Conservation (phyloP, 176 grass and related monocot species). For the Panicum miliaceum region DNA sequence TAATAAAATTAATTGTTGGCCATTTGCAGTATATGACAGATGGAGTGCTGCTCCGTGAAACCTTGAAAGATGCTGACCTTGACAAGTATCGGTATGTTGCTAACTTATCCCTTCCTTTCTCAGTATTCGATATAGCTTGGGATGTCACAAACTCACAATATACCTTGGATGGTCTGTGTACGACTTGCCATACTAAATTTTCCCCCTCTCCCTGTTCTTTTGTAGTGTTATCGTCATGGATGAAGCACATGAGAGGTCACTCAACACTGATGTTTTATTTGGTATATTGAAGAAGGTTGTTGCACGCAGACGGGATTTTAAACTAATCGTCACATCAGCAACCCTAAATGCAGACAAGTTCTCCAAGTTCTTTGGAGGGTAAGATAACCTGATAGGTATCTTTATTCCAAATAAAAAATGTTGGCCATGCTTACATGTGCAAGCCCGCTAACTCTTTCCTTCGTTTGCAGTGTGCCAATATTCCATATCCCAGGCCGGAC, state of each 20-base stretch:
- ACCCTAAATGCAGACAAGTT: constrained; percentile 97
- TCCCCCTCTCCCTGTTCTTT: constrained; percentile 15
- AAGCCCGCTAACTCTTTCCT: constrained; percentile 27
- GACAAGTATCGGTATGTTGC: constrained; percentile 92
- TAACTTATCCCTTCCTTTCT: constrained; percentile 24
- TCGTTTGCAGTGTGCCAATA: constrained; percentile 67
- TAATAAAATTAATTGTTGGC: neutral
- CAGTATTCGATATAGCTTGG: constrained; percentile 6
- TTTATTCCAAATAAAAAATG: constrained; percentile 19
- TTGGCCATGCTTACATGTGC: constrained; percentile 21
- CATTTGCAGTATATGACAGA: constrained; percentile 98
- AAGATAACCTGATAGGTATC: constrained; percentile 24
- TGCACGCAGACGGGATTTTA: constrained; percentile 75
- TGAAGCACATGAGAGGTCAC: constrained; percentile 96
- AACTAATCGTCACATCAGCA: constrained; percentile 87
- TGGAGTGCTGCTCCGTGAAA: constrained; percentile 96
- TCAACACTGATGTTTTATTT: constrained; percentile 89
- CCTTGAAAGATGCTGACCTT: constrained; percentile 94
- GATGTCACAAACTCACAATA: constrained; percentile 23
- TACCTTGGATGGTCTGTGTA: constrained; percentile 20
- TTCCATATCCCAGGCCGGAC: constrained; percentile 93
- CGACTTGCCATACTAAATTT: constrained; percentile 21
- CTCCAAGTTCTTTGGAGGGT: constrained; percentile 99
- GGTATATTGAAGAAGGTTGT: constrained; percentile 91
- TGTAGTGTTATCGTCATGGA: constrained; percentile 94